Base-by-base conservation (phyloP, 202 grass and related monocot species). In the Zoysia matrella region DNA sequence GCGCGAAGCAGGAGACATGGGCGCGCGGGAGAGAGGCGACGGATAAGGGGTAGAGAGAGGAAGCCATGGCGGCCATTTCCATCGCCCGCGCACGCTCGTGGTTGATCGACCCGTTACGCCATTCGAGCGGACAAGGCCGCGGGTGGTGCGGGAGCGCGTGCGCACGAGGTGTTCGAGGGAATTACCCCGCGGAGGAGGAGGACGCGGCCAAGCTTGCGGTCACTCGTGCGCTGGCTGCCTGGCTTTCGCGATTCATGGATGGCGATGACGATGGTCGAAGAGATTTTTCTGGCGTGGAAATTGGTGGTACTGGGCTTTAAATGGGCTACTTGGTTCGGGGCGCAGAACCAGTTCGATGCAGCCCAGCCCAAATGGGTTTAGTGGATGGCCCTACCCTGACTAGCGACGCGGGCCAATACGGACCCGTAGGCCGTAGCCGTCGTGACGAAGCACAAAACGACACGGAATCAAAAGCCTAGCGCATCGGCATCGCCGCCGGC, bases 11-110 rank as follows among this genome's bases (percentile, higher is more conserved):
- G 42, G 69, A 48, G 48, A 47, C 58, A 36, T 49, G 70, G 42
- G 82, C 36, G 8, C 74, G 80, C 65, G 76, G 69, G 80, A 89
- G 52, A 47, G 82, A 63, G 76, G 78, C 40, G 72, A 47, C 54
- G 54, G 84, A 87, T 51, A 90, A 57, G 54, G 82, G 64, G 56
- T 77, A 62, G n/a, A 77, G 62, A 13, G 77, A 60, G 10, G 80
- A 83, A 18, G 86, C 76, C 86, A 89, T 74, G n/a, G 65, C 39
- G 69, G 72, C 68, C 58, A 56, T 18, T 9, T 77, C 56, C 48
- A 13, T 36, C 2, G 4, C 36, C 14, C 50, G 40, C 13, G 40
- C 77, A 42, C 64, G n/a, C 76, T 14, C 8, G 10, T 7, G 2
- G 72, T 15, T 13, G 61, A 0, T 12, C 9, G 47, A 44, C 54